Conservation (phyloP, 2,329 filamentous ascomycete genomes). For the Colletotrichum chlorophyti region DNA sequence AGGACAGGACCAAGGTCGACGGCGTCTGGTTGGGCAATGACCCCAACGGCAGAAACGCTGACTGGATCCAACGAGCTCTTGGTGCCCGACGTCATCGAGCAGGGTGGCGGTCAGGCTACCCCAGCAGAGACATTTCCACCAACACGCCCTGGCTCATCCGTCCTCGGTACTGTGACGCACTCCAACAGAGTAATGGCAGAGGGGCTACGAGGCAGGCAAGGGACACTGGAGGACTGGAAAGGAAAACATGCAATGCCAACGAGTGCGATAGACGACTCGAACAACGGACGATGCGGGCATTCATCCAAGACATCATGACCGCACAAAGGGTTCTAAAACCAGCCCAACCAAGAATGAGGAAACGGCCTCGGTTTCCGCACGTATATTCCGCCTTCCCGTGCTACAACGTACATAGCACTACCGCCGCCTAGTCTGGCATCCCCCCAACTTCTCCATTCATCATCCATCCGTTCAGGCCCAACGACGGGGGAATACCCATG, state of each 20-base stretch:
- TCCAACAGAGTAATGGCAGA: too few species aligned
- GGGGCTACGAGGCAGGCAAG: background rate
- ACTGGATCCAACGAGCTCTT: constrained; percentile 8
- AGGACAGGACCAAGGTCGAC: background rate
- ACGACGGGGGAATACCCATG: constrained; percentile 5
- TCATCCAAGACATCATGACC: too few species aligned
- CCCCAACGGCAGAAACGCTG: background rate
- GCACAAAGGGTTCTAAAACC: too few species aligned
- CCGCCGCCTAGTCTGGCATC: constrained; percentile 7
- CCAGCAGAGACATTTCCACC: constrained; percentile 3
- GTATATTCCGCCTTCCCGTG: too few species aligned
- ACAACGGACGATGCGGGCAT: too few species aligned
- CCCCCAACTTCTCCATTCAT: constrained; percentile 12
- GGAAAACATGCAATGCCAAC: too few species aligned
- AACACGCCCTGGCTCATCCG: background rate
- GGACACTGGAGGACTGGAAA: too few species aligned
- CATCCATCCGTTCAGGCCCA: constrained; percentile 26
- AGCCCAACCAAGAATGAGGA: too few species aligned
- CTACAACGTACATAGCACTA: too few species aligned
- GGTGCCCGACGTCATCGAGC: constrained; percentile 28
- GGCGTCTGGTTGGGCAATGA: constrained; percentile 19
- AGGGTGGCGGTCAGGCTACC: constrained; percentile 22
- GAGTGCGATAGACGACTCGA: too few species aligned
- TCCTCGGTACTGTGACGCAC: background rate
- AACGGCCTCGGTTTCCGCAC: too few species aligned